Base-by-base conservation (phyloP, 2,329 filamentous ascomycete species). In the Knoxdaviesia proteae region DNA sequence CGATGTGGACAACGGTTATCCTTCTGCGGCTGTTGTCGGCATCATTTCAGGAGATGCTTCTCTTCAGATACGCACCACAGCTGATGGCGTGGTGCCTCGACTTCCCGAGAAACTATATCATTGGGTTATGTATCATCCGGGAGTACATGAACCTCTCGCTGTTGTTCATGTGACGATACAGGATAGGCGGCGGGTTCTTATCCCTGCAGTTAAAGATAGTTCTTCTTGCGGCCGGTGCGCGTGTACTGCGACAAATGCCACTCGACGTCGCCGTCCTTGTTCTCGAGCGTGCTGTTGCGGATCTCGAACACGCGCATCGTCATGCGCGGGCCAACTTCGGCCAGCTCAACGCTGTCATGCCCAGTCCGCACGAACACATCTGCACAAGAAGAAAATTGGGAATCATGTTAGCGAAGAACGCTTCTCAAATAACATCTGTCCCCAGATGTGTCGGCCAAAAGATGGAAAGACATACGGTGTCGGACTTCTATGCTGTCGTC, bases 261-360 rank as follows among this genome's bases (percentile, higher is more conserved):
- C 61, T 98, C 90, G 5, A 92, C 77, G 60, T 98, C 90, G 4
- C 88, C 88, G 50, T 92, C 83, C 59, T 92, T 92, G 54, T 87
- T 93, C 56, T 96, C 90, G 46, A 94, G 64, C 4, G 88, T 93
- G 10, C 90, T 88, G 42, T 79, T 80, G 39, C 87, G 71, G 47
- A 98, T 94, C 63, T 96, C 84, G 55, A 96, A 98, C 42, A 86
- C 65, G 50, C 84, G 71, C 84, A 96, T 90, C n/a, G 86, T 94
- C 84, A 96, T 94, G 45, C 90, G 71, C 1, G 90, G 90, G 0
- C 88, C 86, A 41, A 93, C 84, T 58, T 94, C 86, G 9, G 82
- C 79, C 51, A 94, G 61, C 58, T 93, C 86, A 3, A 96, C 84
- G 45, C 80, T 83, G 54, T 93, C 78, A 55, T 88, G 90, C 1